phyloP scores from a whole-genome alignment of 73 alveolate species.

The Tetrahymena borealis region DNA sequence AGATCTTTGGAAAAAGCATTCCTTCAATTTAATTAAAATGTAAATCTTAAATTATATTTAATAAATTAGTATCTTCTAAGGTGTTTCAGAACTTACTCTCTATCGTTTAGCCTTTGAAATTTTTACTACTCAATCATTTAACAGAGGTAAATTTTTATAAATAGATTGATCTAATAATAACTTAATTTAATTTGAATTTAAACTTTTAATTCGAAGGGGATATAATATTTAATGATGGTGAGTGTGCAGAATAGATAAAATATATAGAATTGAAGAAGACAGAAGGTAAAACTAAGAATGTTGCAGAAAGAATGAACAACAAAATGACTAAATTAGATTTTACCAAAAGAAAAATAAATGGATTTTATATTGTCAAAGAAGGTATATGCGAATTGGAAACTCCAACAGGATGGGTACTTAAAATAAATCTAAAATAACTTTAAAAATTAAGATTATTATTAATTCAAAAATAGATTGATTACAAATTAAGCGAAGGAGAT shows the following conservation, averaged over 20 bases:
- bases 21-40: not conserved
- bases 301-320: not conserved
- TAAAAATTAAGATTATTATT: not conserved
- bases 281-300: not conserved
- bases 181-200: not conserved
- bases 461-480: not conserved
- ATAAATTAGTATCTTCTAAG: not conserved
- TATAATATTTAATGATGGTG: not conserved
- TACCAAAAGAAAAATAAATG: not conserved
- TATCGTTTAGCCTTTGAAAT: conserved; percentile 32
- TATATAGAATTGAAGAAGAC: not conserved
- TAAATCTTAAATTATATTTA: not conserved
- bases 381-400: not conserved
- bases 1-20: not conserved
- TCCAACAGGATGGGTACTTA: not conserved
- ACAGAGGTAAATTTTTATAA: not conserved
- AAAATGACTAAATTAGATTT: not conserved
- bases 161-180: not conserved
- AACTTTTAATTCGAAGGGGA: no score
- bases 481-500: conserved; percentile 14
- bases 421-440: not conserved
- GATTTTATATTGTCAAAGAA: not conserved
- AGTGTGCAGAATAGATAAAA: not conserved
- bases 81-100: not conserved
- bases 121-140: not conserved